A percentile compares a stretch with the other conserved stretches of the same genome.
Conservation (phyloP, 345 rosid genomes). For the Anacardium occidentale region DNA sequence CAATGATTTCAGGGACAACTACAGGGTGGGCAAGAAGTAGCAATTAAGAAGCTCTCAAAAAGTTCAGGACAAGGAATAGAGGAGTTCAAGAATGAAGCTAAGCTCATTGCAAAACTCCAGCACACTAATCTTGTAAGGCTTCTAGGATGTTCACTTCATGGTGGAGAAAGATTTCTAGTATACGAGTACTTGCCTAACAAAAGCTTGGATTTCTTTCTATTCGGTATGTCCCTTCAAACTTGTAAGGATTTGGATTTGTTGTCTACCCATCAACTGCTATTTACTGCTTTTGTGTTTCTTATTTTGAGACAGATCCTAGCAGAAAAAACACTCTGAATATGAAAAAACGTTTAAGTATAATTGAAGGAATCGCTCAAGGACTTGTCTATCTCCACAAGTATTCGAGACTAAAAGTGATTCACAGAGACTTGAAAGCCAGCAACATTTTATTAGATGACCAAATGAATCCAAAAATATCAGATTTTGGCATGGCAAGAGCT, state of each 20-base stretch:
- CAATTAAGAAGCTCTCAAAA: constrained; percentile 1
- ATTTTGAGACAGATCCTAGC: neutral
- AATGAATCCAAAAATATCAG: constrained; percentile 19
- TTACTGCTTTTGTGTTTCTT: neutral
- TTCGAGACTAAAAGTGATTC: constrained; percentile 5
- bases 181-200: constrained; percentile 7
- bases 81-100: constrained; percentile 2
- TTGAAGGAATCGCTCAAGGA: constrained; percentile 21
- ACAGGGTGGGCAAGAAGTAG: neutral
- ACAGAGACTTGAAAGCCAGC: constrained; percentile 16
- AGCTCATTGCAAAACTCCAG: constrained; percentile 10
- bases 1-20: neutral
- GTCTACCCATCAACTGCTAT: neutral
- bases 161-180: constrained; percentile 1
- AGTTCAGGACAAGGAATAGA: neutral
- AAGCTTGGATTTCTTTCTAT: constrained; percentile 3
- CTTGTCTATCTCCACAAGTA: constrained; percentile 15
- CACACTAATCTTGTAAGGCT: constrained; percentile 9
- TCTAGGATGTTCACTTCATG: constrained; percentile 3
- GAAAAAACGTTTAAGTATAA: constrained; percentile 3
- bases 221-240: neutral
- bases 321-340: neutral
- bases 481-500: constrained; percentile 6
- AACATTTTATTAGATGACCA: constrained; percentile 12
- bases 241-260: neutral